phyloP scores from a whole-genome alignment of 805 yeast genomes.

The Candida sithepensis region DNA sequence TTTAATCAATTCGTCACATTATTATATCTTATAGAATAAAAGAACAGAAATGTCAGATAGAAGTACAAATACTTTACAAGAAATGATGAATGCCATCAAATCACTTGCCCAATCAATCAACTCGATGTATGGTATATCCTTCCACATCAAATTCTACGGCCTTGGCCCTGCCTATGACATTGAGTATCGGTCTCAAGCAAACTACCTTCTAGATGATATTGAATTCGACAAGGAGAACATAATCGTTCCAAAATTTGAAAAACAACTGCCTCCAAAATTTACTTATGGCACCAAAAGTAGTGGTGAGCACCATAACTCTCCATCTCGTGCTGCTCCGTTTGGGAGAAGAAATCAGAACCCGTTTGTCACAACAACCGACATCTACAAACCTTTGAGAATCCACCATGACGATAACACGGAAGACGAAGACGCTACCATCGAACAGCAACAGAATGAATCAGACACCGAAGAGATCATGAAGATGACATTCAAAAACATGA shows the following conservation, averaged over 20 bases:
- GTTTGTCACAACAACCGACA: neutral
- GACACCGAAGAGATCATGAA: conserved; percentile 4
- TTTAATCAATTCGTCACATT: neutral
- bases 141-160: conserved; percentile 4
- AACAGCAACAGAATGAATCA: neutral
- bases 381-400: neutral
- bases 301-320: no score
- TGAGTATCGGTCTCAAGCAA: neutral
- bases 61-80: neutral
- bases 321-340: no score
- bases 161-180: neutral
- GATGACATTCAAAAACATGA: conserved; percentile 13
- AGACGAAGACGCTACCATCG: neutral
- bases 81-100: conserved; percentile 9
- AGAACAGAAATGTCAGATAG: neutral
- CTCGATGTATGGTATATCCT: conserved; percentile 12
- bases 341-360: no score
- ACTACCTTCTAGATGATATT: neutral
- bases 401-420: neutral
- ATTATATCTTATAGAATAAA: neutral
- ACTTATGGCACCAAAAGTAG: no score
- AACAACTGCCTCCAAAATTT: neutral
- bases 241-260: neutral
- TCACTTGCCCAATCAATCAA: conserved; percentile 11
- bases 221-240: neutral